phyloP scores from a whole-genome alignment of 257 asterid species.

The Nicotiana attenuata region DNA sequence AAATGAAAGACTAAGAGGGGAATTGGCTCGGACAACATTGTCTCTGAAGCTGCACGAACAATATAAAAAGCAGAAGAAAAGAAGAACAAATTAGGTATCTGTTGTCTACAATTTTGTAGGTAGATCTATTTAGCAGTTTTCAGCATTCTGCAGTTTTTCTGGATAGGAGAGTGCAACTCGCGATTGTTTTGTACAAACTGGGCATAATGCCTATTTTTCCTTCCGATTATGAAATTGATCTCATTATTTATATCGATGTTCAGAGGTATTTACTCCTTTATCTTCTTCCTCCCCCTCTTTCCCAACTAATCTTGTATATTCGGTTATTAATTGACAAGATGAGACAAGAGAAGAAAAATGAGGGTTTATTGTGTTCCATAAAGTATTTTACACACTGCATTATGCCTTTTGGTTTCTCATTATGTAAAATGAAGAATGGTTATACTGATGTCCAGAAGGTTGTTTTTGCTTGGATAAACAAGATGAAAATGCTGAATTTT shows the following conservation, averaged over 20 bases:
- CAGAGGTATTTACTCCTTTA: not conserved
- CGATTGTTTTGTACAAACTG: not conserved
- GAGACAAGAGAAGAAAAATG: not conserved
- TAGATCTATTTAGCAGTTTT: not conserved
- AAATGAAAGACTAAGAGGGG: conserved; percentile 64
- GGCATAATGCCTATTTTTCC: not conserved
- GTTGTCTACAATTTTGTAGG: not conserved
- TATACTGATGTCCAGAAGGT: no score
- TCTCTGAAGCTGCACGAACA: conserved; percentile 49
- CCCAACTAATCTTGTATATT: not conserved
- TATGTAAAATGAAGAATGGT: no score
- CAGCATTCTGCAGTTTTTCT: not conserved
- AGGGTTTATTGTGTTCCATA: not conserved
- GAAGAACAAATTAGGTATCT: conserved; percentile 22
- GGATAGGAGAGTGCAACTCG: not conserved
- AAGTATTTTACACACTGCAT: not conserved
- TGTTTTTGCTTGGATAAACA: no score
- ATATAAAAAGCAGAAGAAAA: conserved; percentile 50
- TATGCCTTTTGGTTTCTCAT: no score
- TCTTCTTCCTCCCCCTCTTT: not conserved
- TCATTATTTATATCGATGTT: not conserved
- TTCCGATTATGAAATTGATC: not conserved
- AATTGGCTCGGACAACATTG: conserved; percentile 41
- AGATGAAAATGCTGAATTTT: no score
- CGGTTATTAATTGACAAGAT: not conserved